Conservation (phyloP, 768 basidiomycete genomes). For the Agaricus sinodeliciosus region DNA sequence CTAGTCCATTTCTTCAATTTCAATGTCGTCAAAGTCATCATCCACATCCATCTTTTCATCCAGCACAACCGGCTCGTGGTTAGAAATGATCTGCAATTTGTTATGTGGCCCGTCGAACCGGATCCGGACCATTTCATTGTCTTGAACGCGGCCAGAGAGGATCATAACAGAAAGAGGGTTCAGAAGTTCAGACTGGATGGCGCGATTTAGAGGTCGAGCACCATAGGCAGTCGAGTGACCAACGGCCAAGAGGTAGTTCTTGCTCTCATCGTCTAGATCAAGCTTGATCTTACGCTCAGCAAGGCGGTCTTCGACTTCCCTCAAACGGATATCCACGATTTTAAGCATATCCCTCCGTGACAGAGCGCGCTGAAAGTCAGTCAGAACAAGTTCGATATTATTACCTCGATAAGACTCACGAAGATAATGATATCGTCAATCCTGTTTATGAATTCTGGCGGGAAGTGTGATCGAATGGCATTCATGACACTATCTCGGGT, state of each 20-base stretch:
- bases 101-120: slow-evolving; percentile 81
- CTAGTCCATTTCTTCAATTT: slow-evolving; percentile 67
- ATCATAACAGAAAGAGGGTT: slow-evolving; percentile 86
- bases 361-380: slow-evolving; percentile 62
- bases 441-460: slow-evolving; percentile 89
- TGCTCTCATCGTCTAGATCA: slow-evolving; percentile 69
- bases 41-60: slow-evolving; percentile 58
- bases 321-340: slow-evolving; percentile 86
- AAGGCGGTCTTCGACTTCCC: slow-evolving; percentile 80
- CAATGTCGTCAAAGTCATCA: slow-evolving; percentile 39
- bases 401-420: slow-evolving; percentile 28
- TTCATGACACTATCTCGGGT: slow-evolving; percentile 68
- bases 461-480: slow-evolving; percentile 80
- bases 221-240: slow-evolving; percentile 84
- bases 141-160: slow-evolving; percentile 74
- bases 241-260: slow-evolving; percentile 65
- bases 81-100: slow-evolving; percentile 69
- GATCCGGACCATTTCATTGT: slow-evolving; percentile 72
- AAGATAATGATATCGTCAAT: slow-evolving; percentile 85
- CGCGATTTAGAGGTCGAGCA: slow-evolving; percentile 85
- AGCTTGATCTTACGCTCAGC: slow-evolving; percentile 74
- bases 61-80: slow-evolving; percentile 59
- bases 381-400: slow-evolving; percentile 22
- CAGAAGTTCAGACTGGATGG: slow-evolving; percentile 88
- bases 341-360: slow-evolving; percentile 68